These are phyloP conservation scores for Luvunga scandens DNA, from an alignment of 345 rosid species.

Conservation along the genomic window DNA sequence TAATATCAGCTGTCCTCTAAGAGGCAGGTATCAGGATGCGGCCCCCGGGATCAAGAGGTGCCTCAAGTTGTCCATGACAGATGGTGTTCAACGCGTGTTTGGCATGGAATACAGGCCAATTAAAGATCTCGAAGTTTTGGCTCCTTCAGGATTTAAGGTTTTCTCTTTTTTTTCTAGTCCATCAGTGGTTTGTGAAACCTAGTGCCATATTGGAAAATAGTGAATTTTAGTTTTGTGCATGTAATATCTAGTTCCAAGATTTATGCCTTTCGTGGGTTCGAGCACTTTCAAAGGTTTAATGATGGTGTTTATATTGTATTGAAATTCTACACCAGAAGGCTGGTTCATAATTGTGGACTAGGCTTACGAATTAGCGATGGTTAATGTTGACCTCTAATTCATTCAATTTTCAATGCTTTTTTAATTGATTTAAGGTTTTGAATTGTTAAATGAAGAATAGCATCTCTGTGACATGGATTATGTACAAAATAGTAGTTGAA, in stretches of 20 bases:
- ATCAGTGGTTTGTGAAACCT: not conserved
- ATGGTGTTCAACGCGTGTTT: constrained; percentile 86
- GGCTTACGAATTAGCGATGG: not conserved
- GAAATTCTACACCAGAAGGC: not conserved
- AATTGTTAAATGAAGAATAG: constrained; percentile 10
- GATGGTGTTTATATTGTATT: not conserved
- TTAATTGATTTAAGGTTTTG: constrained; percentile 2
- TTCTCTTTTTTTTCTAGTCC: constrained; percentile 7
- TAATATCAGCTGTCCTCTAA: constrained; percentile 69
- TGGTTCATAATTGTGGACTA: not conserved
- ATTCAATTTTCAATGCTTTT: not conserved
- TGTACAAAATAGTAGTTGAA: not conserved
- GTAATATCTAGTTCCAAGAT: not conserved
- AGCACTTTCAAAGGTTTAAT: not conserved
- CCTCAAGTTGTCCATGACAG: constrained; percentile 87
- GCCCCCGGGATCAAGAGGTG: constrained; percentile 81
- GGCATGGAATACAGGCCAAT: constrained; percentile 94
- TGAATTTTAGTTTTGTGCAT: not conserved
- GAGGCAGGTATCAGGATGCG: constrained; percentile 67
- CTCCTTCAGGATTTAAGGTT: constrained; percentile 88
- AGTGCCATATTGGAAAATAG: not conserved
- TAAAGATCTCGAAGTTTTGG: constrained; percentile 72
- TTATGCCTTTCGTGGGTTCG: not conserved
- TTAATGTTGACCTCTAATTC: not conserved
- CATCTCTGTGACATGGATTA: not conserved